phyloP scores from a whole-genome alignment of 2,329 filamentous ascomycete genomes.

The Zymoseptoria crescenta region DNA sequence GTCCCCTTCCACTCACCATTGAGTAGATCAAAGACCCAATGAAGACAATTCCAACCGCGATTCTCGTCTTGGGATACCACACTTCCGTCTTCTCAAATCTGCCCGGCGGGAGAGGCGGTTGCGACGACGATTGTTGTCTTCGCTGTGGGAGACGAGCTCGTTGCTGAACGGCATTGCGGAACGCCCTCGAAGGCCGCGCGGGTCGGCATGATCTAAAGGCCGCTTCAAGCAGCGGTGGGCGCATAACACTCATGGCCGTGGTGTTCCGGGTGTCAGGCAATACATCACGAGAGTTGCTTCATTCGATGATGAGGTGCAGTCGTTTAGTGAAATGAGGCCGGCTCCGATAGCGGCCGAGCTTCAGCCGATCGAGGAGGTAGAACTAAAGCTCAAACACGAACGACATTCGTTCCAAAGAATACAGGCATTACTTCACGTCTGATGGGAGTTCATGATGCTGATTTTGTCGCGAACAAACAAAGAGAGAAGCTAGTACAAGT shows the following conservation, averaged over 20 bases:
- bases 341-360: background rate
- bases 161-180: constrained; percentile 15
- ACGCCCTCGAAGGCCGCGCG: constrained; percentile 13
- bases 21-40: constrained; percentile 50
- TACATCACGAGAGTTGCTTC: background rate
- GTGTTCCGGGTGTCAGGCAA: background rate
- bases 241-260: constrained; percentile 12
- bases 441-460: background rate
- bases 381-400: background rate
- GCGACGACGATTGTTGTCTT: constrained; percentile 20
- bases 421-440: background rate
- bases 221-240: constrained; percentile 18
- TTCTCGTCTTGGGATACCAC: constrained; percentile 35
- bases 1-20: constrained; percentile 41
- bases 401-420: background rate
- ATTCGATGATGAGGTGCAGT: background rate
- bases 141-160: constrained; percentile 12
- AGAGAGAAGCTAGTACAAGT: constrained; percentile 5
- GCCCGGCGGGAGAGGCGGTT: constrained; percentile 20
- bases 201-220: constrained; percentile 16
- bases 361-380: background rate
- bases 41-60: constrained; percentile 44
- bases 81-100: constrained; percentile 30
- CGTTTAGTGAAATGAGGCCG: background rate
- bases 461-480: background rate